A percentile compares a stretch with the other conserved stretches of the same genome.
Conservation (phyloP, 768 basidiomycete genomes). For the Hericium coralloides region DNA sequence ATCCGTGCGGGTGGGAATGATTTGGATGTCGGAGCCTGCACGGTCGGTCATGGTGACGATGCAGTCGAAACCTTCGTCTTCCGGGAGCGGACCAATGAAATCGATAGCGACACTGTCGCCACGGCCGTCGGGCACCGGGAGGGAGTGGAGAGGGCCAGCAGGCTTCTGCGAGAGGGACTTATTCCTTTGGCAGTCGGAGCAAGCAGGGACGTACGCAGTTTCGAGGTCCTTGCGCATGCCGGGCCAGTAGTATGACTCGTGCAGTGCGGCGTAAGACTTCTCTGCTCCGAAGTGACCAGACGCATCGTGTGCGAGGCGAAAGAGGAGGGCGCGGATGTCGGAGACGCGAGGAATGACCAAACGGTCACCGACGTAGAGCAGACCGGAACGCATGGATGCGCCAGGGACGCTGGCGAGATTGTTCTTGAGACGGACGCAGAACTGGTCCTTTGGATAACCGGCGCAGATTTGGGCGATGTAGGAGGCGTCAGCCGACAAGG, state of each 20-base stretch:
- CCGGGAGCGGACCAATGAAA: slow-evolving; percentile 24
- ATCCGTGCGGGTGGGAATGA: slow-evolving; percentile 5
- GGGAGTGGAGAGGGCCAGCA: slow-evolving; percentile 17
- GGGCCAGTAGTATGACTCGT: not conserved
- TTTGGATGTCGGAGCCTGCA: slow-evolving; percentile 6
- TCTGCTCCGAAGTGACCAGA: not conserved
- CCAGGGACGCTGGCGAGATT: not conserved
- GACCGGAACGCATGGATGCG: not conserved
- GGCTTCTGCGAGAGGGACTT: slow-evolving; percentile 20
- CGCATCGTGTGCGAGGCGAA: not conserved
- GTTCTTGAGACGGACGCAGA: not conserved
- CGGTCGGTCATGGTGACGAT: slow-evolving; percentile 21
- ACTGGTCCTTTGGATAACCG: not conserved
- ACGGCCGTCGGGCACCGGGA: slow-evolving; percentile 15
- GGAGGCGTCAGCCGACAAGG: not conserved
- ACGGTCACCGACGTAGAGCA: not conserved
- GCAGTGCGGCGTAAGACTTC: not conserved
- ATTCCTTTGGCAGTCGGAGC: slow-evolving; percentile 21
- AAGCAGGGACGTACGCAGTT: slow-evolving; percentile 19
- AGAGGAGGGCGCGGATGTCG: not conserved
- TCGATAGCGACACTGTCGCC: slow-evolving; percentile 20
- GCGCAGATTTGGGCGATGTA: not conserved
- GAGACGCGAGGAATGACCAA: not conserved
- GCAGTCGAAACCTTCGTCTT: slow-evolving; percentile 17
- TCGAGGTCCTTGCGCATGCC: slow-evolving; percentile 13